Evolutionary conservation across 192 early-diverging fungal genomes (phyloP), one percentile per base, ranked within the genome.

Genomic region (Allomyces arbusculus): DNA sequence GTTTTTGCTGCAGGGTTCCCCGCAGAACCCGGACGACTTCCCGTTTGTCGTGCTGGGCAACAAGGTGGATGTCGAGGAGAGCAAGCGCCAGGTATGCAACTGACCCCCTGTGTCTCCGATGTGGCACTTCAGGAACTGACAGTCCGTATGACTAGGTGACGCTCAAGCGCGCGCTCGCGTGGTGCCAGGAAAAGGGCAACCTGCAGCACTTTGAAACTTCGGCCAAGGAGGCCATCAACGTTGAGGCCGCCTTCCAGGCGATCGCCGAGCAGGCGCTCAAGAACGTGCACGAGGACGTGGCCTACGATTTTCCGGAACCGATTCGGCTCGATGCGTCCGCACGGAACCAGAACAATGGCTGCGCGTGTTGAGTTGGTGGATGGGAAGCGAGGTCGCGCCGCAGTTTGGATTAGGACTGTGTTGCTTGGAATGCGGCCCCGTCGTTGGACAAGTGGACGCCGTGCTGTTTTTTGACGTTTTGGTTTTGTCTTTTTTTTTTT

Each of bases 1-100:
- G 79, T 99, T 99, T 71, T 74, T 99, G 79, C 79, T 96, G 44
- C 96, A 99, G 73, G 91, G 91, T 23, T 88, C 84, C 19, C 93
- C 96, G 61, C 75, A 89, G 63, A 90, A 94, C 67, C 91, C 94
- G 9, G 94, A 99, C 70, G 93, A 88, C 80, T 99, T 99, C 75
- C 96, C 96, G 45, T 99, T 99, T 79, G 91, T 99, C 63, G 91
- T 99, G 19, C 77, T 99, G n/a, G 96, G 95, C 63, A 99, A 99
- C 80, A 99, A 99, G 82, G 83, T 99, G 62, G 96, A 99, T 74
- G 76, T 99, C 73, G 96, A 97, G 71, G 93, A 97, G 70, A 81
- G 81, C 44, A 89, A 88, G 76, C 74, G 92, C 63, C 44, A 24
- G 40, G 26, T 28, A 28, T 4, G 26, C 26, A 28, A n/a, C n/a